Evolutionary conservation across 1,139 yeast species (phyloP).

Genomic region (Saccharomyces uvarum): DNA sequence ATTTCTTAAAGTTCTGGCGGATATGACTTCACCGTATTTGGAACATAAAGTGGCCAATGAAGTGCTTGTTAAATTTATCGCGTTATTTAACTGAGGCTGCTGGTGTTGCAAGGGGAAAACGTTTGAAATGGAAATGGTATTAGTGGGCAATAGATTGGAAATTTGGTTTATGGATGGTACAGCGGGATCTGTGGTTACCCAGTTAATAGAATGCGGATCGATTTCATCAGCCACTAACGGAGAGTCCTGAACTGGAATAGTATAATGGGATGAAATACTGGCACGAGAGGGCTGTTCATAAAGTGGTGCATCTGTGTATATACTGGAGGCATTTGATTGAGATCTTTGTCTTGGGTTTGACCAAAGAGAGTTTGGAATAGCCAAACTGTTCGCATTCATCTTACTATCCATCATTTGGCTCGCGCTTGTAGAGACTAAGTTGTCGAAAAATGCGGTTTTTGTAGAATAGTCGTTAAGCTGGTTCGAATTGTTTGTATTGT

Average conservation of each 20-base stretch:
- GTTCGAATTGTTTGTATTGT: slow-evolving; percentile 10
- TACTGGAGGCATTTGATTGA: slow-evolving; percentile 27
- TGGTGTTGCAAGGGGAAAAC: slow-evolving; percentile 48
- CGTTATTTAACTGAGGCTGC: slow-evolving; percentile 34
- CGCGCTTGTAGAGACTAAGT: slow-evolving; percentile 2
- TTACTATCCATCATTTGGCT: slow-evolving; percentile 10
- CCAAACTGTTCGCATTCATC: slow-evolving; percentile 11
- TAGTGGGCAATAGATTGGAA: slow-evolving; percentile 38
- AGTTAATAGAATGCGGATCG: slow-evolving; percentile 41
- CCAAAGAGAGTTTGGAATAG: slow-evolving; percentile 14
- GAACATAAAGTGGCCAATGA: slow-evolving; percentile 38
- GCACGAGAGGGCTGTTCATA: slow-evolving; percentile 30
- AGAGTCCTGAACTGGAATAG: slow-evolving; percentile 28
- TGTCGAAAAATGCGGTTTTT: slow-evolving; percentile 16
- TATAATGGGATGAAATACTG: slow-evolving; percentile 36
- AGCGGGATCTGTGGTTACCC: slow-evolving; percentile 58
- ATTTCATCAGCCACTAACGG: slow-evolving; percentile 44
- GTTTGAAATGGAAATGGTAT: slow-evolving; percentile 68
- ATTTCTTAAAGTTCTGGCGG: slow-evolving; percentile 51
- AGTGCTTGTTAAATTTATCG: slow-evolving; percentile 28
- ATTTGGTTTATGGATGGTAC: slow-evolving; percentile 48
- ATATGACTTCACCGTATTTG: slow-evolving; percentile 48
- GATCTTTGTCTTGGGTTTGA: slow-evolving; percentile 21
- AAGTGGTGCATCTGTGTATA: slow-evolving; percentile 24
- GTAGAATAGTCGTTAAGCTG: slow-evolving; percentile 18